Evolutionary conservation across 805 yeast genomes (phyloP).

Genomic region (Wickerhamiella azymoides): DNA sequence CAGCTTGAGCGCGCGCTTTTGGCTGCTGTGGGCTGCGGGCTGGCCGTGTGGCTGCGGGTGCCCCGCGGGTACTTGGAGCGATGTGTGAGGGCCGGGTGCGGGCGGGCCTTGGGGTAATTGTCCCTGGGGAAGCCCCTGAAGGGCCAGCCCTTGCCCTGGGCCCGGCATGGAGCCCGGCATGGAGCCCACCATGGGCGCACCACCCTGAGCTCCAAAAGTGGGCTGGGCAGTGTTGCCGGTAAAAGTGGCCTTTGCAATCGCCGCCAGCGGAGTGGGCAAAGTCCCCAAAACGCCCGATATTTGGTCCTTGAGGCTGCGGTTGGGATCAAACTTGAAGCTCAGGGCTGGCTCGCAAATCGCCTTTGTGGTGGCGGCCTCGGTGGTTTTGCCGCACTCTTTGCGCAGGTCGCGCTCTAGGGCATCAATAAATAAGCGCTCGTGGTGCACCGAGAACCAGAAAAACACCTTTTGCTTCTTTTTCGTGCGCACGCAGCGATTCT

Average conservation of each 20-base stretch:
- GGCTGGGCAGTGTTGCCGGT: not conserved
- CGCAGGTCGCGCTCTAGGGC: constrained; percentile 87
- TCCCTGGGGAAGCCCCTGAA: not conserved
- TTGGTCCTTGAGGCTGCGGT: constrained; percentile 27
- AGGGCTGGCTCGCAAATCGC: constrained; percentile 67
- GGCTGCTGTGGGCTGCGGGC: no score
- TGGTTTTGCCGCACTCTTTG: constrained; percentile 36
- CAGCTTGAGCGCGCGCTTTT: not conserved
- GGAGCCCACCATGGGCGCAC: not conserved
- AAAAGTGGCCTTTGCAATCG: constrained; percentile 21
- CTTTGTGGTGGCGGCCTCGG: constrained; percentile 54
- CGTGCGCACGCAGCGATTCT: constrained; percentile 77
- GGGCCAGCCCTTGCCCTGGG: not conserved
- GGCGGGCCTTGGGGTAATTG: no score
- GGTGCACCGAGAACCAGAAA: constrained; percentile 93
- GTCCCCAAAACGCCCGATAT: constrained; percentile 20
- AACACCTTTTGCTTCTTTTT: constrained; percentile 95
- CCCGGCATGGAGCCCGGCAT: not conserved
- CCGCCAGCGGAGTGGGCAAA: constrained; percentile 21
- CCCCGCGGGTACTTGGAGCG: no score
- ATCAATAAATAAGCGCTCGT: constrained; percentile 81
- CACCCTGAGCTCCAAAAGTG: not conserved
- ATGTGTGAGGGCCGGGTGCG: no score
- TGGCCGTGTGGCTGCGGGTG: no score
- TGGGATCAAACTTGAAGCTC: constrained; percentile 50